Percentiles rank a stretch among this genome's conserved stretches.
These are phyloP conservation scores for Podila horticola DNA, from an alignment of 192 early-diverging fungal genomes.

Conservation along the genomic window DNA sequence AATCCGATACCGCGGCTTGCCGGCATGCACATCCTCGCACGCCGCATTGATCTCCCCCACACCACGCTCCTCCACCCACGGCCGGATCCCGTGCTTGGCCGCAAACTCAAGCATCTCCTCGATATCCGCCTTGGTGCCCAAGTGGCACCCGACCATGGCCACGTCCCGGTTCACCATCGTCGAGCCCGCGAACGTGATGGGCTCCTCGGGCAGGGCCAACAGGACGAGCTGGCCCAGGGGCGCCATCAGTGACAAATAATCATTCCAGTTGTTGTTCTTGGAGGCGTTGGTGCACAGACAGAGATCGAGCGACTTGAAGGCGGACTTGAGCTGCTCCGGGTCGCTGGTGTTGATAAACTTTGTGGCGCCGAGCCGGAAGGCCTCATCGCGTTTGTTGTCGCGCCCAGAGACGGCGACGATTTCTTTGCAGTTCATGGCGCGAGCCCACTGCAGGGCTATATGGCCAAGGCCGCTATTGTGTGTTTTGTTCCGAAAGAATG, in stretches of 20 bases:
- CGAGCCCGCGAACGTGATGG: slow-evolving; percentile 53
- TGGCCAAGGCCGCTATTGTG: slow-evolving; percentile 66
- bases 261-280: slow-evolving; percentile 54
- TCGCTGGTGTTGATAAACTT: slow-evolving; percentile 37
- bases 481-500: neutral
- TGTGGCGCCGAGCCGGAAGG: slow-evolving; percentile 64
- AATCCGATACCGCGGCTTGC: slow-evolving; percentile 72
- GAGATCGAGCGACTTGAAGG: slow-evolving; percentile 24
- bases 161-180: slow-evolving; percentile 63
- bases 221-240: slow-evolving; percentile 65
- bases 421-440: slow-evolving; percentile 52
- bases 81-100: slow-evolving; percentile 65
- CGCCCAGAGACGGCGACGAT: slow-evolving; percentile 63
- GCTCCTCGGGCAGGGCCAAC: slow-evolving; percentile 68
- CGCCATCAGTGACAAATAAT: slow-evolving; percentile 59
- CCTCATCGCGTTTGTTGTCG: slow-evolving; percentile 62
- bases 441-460: slow-evolving; percentile 70
- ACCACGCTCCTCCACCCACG: slow-evolving; percentile 66
- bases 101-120: slow-evolving; percentile 75
- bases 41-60: slow-evolving; percentile 68
- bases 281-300: slow-evolving; percentile 37
- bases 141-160: slow-evolving; percentile 70
- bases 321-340: slow-evolving; percentile 6
- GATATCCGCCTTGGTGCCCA: slow-evolving; percentile 53
- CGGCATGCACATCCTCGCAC: slow-evolving; percentile 60